Percentiles rank a stretch among this genome's conserved stretches.
Conservation (phyloP, 148 eudicot genomes). For the Beta vulgaris region DNA sequence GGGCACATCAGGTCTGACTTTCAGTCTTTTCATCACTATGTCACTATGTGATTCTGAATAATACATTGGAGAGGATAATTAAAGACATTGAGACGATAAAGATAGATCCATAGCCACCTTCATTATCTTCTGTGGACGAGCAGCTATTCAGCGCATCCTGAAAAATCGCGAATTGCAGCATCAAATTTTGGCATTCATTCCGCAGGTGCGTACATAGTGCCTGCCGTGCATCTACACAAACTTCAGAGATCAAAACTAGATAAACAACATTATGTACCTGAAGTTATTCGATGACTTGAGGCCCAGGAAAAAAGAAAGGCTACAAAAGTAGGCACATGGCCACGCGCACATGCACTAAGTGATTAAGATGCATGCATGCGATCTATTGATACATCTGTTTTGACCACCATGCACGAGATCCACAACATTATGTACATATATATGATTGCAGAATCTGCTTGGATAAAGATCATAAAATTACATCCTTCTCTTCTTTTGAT, state of each 20-base stretch:
- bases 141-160: conserved; percentile 52
- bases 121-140: conserved; percentile 35
- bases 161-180: conserved; percentile 71
- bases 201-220: conserved; percentile 59
- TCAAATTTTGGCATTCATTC: conserved; percentile 54
- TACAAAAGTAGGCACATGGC: neutral
- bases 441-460: neutral
- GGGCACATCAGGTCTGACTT: neutral
- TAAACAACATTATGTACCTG: conserved; percentile 4
- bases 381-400: neutral
- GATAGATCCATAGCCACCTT: conserved; percentile 12
- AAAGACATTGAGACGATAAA: neutral
- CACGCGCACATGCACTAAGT: too few relatives aligned
- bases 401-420: neutral
- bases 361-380: neutral
- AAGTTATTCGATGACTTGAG: neutral
- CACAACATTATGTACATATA: neutral
- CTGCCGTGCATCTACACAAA: conserved; percentile 52
- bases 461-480: neutral
- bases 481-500: neutral
- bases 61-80: neutral
- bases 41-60: neutral
- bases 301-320: neutral
- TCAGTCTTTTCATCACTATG: neutral
- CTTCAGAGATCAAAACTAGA: neutral